Evolutionary conservation across 129 eudicot genomes (phyloP).

Genomic region (Chrysanthemum makinoi): DNA sequence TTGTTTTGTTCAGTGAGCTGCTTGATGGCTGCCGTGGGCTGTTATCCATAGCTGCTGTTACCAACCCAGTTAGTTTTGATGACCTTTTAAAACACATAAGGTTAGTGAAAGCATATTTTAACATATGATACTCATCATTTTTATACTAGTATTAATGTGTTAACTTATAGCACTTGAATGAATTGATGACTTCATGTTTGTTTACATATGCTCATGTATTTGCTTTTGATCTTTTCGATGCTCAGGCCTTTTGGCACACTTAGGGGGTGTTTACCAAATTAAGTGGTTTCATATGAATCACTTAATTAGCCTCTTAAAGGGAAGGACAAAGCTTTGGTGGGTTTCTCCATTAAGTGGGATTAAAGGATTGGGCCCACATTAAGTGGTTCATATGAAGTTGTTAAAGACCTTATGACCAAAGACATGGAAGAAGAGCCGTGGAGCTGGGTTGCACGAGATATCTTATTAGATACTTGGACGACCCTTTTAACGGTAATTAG

Average conservation of each 20-base stretch:
- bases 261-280: too few species aligned
- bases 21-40: constrained; percentile 99
- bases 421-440: constrained; percentile 83
- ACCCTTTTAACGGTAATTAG: constrained; percentile 67
- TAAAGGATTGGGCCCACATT: too few species aligned
- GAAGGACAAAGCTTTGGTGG: too few species aligned
- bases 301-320: too few species aligned
- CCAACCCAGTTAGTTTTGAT: constrained; percentile 70
- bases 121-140: neutral
- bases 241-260: constrained; percentile 94
- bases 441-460: constrained; percentile 99
- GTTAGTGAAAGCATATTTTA: constrained; percentile 31
- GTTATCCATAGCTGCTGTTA: constrained; percentile 73
- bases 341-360: too few species aligned
- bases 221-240: constrained; percentile 23
- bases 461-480: constrained; percentile 92
- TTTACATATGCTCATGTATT: constrained; percentile 11
- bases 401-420: constrained; percentile 71
- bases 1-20: constrained; percentile 68
- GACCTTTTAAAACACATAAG: constrained; percentile 73
- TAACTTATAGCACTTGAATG: constrained; percentile 7
- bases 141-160: too few species aligned
- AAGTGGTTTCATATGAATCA: too few species aligned
- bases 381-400: too few species aligned
- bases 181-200: neutral